phyloP scores from a whole-genome alignment of 1,284 basidiomycete species.

The Bjerkandera adusta region DNA sequence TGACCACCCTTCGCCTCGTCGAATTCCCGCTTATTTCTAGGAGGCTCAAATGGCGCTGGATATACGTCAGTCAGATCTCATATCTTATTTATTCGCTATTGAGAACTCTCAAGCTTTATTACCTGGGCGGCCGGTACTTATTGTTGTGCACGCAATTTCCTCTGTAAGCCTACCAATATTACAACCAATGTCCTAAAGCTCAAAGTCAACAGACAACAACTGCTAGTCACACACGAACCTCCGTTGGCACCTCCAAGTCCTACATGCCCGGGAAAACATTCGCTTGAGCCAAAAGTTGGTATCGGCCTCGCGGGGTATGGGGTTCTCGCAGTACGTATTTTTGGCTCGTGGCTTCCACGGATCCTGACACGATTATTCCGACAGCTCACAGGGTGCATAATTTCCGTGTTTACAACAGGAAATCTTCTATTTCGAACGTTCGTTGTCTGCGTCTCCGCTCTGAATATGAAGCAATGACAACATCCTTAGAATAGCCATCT shows the following conservation, averaged over 20 bases:
- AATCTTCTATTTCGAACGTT: conserved; percentile 10
- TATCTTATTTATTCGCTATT: background rate
- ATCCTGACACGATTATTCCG: too few relatives aligned
- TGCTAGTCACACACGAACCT: background rate
- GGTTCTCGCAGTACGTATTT: background rate
- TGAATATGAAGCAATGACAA: background rate
- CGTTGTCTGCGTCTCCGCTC: background rate
- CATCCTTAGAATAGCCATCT: conserved; percentile 3
- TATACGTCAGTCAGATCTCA: background rate
- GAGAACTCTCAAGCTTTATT: conserved; percentile 1
- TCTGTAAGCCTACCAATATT: background rate
- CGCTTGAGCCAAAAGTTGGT: background rate
- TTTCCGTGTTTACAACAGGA: conserved; percentile 2
- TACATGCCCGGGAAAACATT: too few relatives aligned
- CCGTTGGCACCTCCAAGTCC: background rate
- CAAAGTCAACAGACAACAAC: background rate
- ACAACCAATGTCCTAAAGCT: background rate
- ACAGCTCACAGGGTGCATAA: conserved; percentile 4
- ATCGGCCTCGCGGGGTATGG: background rate
- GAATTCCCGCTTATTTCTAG: conserved; percentile 1
- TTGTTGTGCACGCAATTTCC: conserved; percentile 1
- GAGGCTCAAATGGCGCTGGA: conserved; percentile 1
- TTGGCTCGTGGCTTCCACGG: background rate
- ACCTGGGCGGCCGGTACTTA: conserved; percentile 1
- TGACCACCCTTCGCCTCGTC: background rate